These are phyloP conservation scores for Dentipellis sp. DNA, from an alignment of 768 basidiomycete genomes.

Conservation along the genomic window DNA sequence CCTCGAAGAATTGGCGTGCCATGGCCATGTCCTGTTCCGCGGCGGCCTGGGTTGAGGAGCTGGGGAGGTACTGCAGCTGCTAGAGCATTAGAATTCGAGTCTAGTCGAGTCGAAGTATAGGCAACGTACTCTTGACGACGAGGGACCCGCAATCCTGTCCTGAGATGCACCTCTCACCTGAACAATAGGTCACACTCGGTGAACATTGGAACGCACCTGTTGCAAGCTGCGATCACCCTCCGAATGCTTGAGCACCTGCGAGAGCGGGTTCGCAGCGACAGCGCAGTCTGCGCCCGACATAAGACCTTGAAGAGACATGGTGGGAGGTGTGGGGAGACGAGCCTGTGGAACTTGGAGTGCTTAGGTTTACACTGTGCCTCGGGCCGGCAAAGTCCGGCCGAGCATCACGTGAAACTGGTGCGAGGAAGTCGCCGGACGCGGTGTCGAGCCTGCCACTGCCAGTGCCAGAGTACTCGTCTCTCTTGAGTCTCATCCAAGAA, in stretches of 20 bases:
- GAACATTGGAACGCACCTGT: conserved; percentile 43
- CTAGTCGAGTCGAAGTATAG: too few relatives aligned
- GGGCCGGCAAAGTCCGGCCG: too few relatives aligned
- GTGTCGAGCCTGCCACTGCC: too few relatives aligned
- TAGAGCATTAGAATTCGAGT: not conserved
- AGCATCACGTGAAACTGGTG: too few relatives aligned
- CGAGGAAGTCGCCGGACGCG: too few relatives aligned
- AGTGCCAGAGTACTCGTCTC: too few relatives aligned
- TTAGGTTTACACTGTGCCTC: too few relatives aligned
- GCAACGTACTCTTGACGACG: conserved; percentile 52
- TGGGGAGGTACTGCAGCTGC: conserved; percentile 72
- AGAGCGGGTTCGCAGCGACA: conserved; percentile 73
- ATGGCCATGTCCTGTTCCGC: conserved; percentile 62
- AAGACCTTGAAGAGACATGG: conserved; percentile 70
- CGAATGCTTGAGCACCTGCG: conserved; percentile 83
- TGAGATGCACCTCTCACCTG: conserved; percentile 19
- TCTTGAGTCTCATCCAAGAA: too few relatives aligned
- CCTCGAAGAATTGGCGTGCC: conserved; percentile 74
- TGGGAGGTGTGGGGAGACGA: not conserved
- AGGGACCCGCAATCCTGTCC: conserved; percentile 71
- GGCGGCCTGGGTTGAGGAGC: conserved; percentile 36
- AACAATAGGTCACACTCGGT: not conserved
- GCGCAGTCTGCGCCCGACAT: conserved; percentile 90
- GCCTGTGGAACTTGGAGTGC: too few relatives aligned
- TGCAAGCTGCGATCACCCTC: conserved; percentile 85